Evolutionary conservation across 139 green algal species (phyloP), one percentile per base, ranked within the genome.

Genomic region (Astrephomene gubernaculifera): DNA sequence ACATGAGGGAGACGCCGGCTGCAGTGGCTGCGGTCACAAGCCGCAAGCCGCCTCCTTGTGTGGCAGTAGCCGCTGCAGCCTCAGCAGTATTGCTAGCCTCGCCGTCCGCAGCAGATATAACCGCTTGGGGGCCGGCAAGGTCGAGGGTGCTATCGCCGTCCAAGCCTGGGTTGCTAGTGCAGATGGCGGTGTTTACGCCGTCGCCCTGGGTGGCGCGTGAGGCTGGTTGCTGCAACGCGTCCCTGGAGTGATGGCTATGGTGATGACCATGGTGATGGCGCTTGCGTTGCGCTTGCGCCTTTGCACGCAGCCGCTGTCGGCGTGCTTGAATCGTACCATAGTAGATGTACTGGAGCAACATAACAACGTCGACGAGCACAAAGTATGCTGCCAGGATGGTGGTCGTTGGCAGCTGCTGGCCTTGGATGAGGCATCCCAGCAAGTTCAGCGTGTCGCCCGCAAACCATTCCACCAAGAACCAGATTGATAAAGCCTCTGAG

Each of bases 391-490:
- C 87, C 14, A 90, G 65, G 7, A 86, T 90, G 33, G 83, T 90
- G 45, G 90, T 93, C 1, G 96, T 98, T 19, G 92, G 87, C 81
- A 96, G 91, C 92, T 98, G 96, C 83, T 96, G 86, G 25, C 95
- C 95, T 39, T 94, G 94, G 53, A 98, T 81, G 24, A 99, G 71
- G 43, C 91, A 95, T 1, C 96, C 96, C 44, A 98, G 67, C 35
- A 99, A 89, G 86, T 98, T 90, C 21, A 90, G 44, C 29, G 88
- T 92, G 63, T 92, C 88, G 2, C 88, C 87, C 1, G 69, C 61
- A 39, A 97, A 91, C 95, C 95, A 98, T 85, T 98, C 82, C 7
- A 94, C 93, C 22, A 99, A 87, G 78, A 99, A 99, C 90, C 88
- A 98, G 27, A 94, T 80, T 43, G 82, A 94, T 4, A 99, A 89